These are phyloP conservation scores for Psilocybe sp. DNA, from an alignment of 768 basidiomycete species.

Conservation along the genomic window DNA sequence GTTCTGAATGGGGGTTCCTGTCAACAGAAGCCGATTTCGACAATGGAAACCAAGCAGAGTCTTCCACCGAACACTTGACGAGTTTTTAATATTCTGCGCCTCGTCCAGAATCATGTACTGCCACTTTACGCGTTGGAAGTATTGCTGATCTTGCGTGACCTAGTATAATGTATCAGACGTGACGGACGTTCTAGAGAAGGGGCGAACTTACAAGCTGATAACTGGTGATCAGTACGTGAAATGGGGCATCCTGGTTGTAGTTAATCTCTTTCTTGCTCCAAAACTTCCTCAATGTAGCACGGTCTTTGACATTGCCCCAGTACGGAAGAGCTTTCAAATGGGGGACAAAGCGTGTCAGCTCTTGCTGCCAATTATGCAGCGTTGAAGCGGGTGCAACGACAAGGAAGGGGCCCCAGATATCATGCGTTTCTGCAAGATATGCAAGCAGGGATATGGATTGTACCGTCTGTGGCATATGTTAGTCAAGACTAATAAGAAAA, in stretches of 20 bases:
- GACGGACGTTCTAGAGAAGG: neutral
- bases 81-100: conserved; percentile 99
- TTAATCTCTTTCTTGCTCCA: conserved; percentile 98
- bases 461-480: conserved; percentile 62
- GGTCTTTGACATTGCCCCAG: conserved; percentile 97
- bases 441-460: conserved; percentile 96
- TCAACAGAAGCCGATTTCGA: conserved; percentile 89
- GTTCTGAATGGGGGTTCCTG: conserved; percentile 98
- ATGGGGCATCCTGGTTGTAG: conserved; percentile 92
- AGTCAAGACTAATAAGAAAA: conserved; percentile 2
- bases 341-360: conserved; percentile 94
- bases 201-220: conserved; percentile 82
- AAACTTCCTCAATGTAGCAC: conserved; percentile 90
- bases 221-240: conserved; percentile 95
- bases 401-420: conserved; percentile 99
- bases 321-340: conserved; percentile 92
- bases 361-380: conserved; percentile 99
- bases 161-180: conserved; percentile 21
- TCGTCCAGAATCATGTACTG: conserved; percentile 99
- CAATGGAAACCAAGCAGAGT: conserved; percentile 94
- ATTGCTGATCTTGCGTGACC: conserved; percentile 96
- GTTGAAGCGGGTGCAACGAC: conserved; percentile 98
- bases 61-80: conserved; percentile 95
- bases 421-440: conserved; percentile 94
- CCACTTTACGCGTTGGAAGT: conserved; percentile 97